These are phyloP conservation scores for Lactarius pseudohatsudake DNA, from an alignment of 768 basidiomycete genomes.

Conservation along the genomic window DNA sequence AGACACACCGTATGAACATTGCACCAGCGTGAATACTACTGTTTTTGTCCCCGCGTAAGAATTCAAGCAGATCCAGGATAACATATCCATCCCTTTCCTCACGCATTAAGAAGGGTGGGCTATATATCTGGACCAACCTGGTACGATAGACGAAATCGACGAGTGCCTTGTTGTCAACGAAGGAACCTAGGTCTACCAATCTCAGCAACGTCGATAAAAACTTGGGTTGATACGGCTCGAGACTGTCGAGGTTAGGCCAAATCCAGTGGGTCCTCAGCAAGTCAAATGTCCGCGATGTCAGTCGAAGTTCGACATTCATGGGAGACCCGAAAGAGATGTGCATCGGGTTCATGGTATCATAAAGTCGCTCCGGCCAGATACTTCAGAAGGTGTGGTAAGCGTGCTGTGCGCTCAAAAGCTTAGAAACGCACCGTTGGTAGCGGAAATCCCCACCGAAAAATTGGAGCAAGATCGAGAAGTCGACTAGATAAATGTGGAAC, in stretches of 20 bases:
- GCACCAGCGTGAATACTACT: conserved; percentile 11
- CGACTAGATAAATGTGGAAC: conserved; percentile 25
- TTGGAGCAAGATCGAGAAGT: conserved; percentile 5
- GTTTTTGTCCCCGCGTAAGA: conserved; percentile 3
- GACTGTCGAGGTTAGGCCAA: conserved; percentile 7
- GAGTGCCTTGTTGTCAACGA: conserved; percentile 21
- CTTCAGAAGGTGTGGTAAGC: conserved; percentile 8
- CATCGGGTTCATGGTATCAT: conserved; percentile 21
- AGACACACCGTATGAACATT: conserved; percentile 16
- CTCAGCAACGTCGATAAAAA: conserved; percentile 22
- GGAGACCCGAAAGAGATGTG: conserved; percentile 19
- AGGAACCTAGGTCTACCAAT: conserved; percentile 24
- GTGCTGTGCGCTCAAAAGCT: neutral
- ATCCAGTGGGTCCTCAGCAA: conserved; percentile 19
- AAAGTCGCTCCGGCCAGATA: conserved; percentile 25
- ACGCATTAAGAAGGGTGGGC: conserved; percentile 10
- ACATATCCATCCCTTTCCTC: neutral
- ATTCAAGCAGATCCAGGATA: conserved; percentile 8
- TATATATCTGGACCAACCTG: neutral
- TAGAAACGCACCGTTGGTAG: conserved; percentile 6
- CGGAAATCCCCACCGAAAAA: neutral
- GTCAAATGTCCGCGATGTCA: conserved; percentile 7
- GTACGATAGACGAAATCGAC: conserved; percentile 16
- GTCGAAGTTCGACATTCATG: conserved; percentile 1
- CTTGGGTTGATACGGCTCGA: neutral